These are phyloP conservation scores for Ophiostoma tasmaniense DNA, from an alignment of 2,329 filamentous ascomycete species.

Conservation along the genomic window DNA sequence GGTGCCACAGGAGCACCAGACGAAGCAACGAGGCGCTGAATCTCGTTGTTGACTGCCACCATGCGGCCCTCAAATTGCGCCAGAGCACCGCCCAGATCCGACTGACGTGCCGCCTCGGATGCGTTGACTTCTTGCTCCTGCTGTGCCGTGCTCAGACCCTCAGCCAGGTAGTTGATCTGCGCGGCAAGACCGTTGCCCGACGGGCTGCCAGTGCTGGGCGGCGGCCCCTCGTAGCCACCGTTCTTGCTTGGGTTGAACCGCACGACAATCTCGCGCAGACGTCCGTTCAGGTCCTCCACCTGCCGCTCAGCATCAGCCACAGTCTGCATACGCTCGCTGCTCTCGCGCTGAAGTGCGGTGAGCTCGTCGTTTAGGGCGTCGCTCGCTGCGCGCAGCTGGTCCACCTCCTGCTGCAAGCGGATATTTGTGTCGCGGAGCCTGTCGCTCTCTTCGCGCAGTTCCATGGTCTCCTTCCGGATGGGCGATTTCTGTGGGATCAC, in stretches of 20 bases:
- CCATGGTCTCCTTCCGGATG: slow-evolving; percentile 38
- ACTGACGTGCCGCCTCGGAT: slow-evolving; percentile 20
- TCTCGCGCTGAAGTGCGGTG: slow-evolving; percentile 30
- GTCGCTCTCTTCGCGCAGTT: slow-evolving; percentile 39
- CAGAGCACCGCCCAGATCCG: slow-evolving; percentile 24
- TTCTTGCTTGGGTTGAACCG: slow-evolving; percentile 51
- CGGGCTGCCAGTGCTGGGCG: slow-evolving; percentile 31
- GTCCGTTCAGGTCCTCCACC: slow-evolving; percentile 59
- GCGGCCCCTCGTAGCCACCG: slow-evolving; percentile 36
- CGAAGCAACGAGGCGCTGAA: slow-evolving; percentile 49
- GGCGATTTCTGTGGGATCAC: slow-evolving; percentile 1
- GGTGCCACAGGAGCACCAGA: slow-evolving; percentile 35
- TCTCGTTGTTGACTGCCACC: slow-evolving; percentile 53
- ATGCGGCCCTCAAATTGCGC: slow-evolving; percentile 47
- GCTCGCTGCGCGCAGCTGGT: slow-evolving; percentile 27
- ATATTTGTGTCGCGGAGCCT: slow-evolving; percentile 13
- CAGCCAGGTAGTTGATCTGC: slow-evolving; percentile 65
- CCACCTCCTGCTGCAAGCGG: slow-evolving; percentile 26
- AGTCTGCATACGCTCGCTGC: slow-evolving; percentile 36
- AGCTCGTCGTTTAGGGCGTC: slow-evolving; percentile 31
- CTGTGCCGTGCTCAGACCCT: slow-evolving; percentile 52
- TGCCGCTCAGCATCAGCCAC: slow-evolving; percentile 56
- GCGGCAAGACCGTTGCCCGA: slow-evolving; percentile 40
- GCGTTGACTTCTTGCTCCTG: slow-evolving; percentile 41
- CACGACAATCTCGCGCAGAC: slow-evolving; percentile 58